Evolutionary conservation across 2,329 filamentous ascomycete species (phyloP), one percentile per base, ranked within the genome.

Genomic region (Hortaea sp.): DNA sequence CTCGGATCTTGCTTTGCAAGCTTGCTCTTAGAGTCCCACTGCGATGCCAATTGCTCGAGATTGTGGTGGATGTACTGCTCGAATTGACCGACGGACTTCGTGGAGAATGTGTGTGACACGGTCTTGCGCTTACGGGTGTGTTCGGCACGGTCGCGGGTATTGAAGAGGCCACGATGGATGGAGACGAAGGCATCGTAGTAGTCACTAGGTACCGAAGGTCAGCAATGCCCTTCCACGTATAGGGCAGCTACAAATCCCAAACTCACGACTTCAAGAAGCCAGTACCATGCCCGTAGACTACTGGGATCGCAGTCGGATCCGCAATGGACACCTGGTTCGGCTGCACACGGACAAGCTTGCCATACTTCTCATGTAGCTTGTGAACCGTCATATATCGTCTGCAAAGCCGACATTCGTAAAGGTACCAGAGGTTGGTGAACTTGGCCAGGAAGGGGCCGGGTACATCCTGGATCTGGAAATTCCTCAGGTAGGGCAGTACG

Each of bases 141-240:
- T 60, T 95, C 86, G 0, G 73, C 72, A 42, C 89, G 78, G 67
- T 89, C 80, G 30, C 89, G 76, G 0, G 88, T 94, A 66, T 94
- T 95, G 78, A 95, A 95, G 9, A 95, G 74, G 13, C 88, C 88
- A 9, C 86, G 79, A 43, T 77, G 78, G 59, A 94, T 94, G 9
- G 85, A 89, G 45, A 95, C 88, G 57, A 95, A 95, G 42, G 86
- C 85, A 59, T 94, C 87, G 58, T 95, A 95, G 68, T 89, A 95
- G 2, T 90, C 82, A 38, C 84, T 88, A 48, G 7, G 39, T 9
- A 11, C 1, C 7, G 39, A 49, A 27, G 49, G 50, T 39, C n/a
- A 40, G 29, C 7, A 32, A 4, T 20, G 20, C 31, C 9, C 20
- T 12, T 10, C 41, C 28, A 38, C 31, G 12, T 13, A 2, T 41